phyloP scores from a whole-genome alignment of 164 flowering plant species.

The Paratinospora sagittata region DNA sequence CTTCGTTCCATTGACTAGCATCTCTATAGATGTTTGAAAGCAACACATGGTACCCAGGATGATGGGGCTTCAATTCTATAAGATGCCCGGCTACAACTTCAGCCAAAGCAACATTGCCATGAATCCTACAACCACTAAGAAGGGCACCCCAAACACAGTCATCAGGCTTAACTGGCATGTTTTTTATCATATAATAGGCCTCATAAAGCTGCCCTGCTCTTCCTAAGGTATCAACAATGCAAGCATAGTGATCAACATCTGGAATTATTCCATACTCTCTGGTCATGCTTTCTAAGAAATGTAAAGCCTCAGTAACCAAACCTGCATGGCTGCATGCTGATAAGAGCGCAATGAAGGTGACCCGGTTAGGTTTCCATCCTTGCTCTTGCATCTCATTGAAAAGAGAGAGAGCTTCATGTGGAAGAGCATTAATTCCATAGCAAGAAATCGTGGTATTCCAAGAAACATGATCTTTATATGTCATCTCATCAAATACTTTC shows the following conservation, averaged over 20 bases:
- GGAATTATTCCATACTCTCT: constrained; percentile 18
- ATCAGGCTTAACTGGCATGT: constrained; percentile 26
- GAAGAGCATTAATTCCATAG: constrained; percentile 18
- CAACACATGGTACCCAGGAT: constrained; percentile 27
- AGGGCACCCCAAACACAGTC: constrained; percentile 29
- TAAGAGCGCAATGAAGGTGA: constrained; percentile 27
- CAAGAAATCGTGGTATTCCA: constrained; percentile 28
- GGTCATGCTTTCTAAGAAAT: constrained; percentile 19
- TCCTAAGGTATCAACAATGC: constrained; percentile 22
- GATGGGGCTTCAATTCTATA: constrained; percentile 22
- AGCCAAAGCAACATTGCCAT: constrained; percentile 23
- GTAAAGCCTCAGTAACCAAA: constrained; percentile 20
- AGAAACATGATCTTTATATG: constrained; percentile 17
- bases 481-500: constrained; percentile 21
- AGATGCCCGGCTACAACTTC: constrained; percentile 26
- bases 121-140: constrained; percentile 28
- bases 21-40: constrained; percentile 24
- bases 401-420: constrained; percentile 16
- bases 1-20: constrained; percentile 22
- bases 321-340: constrained; percentile 28
- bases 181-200: constrained; percentile 21
- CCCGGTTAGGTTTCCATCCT: constrained; percentile 21
- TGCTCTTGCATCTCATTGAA: constrained; percentile 22
- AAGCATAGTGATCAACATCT: constrained; percentile 26
- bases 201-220: constrained; percentile 22